phyloP scores from a whole-genome alignment of 805 yeast genomes.

The Metschnikowia similis region DNA sequence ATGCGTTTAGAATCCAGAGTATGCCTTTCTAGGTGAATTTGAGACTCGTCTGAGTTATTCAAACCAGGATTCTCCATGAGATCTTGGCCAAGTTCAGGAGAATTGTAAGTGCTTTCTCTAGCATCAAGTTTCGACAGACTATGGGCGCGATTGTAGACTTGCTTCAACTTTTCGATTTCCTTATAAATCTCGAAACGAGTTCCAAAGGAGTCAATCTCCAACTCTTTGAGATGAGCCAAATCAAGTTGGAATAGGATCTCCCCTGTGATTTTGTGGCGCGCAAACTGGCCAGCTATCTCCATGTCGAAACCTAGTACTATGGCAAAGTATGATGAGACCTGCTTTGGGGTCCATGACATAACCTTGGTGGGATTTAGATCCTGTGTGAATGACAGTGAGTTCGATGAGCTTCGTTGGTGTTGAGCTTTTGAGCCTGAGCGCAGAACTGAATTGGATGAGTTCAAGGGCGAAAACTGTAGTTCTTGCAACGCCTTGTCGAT shows the following conservation, averaged over 20 bases:
- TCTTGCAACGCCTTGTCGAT: slow-evolving; percentile 72
- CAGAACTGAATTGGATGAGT: slow-evolving; percentile 8
- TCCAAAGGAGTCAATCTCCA: slow-evolving; percentile 90
- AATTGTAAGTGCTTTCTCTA: background rate
- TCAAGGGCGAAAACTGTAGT: slow-evolving; percentile 31
- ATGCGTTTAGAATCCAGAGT: background rate
- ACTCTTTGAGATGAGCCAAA: slow-evolving; percentile 79
- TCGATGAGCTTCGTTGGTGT: slow-evolving; percentile 3
- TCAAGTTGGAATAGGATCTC: slow-evolving; percentile 80
- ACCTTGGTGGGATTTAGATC: slow-evolving; percentile 48
- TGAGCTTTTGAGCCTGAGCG: background rate
- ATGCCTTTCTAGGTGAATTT: background rate
- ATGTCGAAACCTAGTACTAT: slow-evolving; percentile 66
- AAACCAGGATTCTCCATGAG: background rate
- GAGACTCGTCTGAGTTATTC: slow-evolving; percentile 20
- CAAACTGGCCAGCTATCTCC: slow-evolving; percentile 72
- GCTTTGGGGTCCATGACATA: slow-evolving; percentile 74
- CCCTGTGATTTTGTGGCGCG: slow-evolving; percentile 86
- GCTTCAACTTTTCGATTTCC: slow-evolving; percentile 70
- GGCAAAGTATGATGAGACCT: slow-evolving; percentile 76
- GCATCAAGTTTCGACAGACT: slow-evolving; percentile 5
- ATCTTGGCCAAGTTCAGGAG: slow-evolving; percentile 17
- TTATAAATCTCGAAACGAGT: slow-evolving; percentile 89
- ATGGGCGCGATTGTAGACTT: slow-evolving; percentile 14
- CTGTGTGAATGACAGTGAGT: slow-evolving; percentile 16